Evolutionary conservation across 345 rosid species (phyloP), one percentile per base, ranked within the genome.

Genomic region (Theobroma cacao): DNA sequence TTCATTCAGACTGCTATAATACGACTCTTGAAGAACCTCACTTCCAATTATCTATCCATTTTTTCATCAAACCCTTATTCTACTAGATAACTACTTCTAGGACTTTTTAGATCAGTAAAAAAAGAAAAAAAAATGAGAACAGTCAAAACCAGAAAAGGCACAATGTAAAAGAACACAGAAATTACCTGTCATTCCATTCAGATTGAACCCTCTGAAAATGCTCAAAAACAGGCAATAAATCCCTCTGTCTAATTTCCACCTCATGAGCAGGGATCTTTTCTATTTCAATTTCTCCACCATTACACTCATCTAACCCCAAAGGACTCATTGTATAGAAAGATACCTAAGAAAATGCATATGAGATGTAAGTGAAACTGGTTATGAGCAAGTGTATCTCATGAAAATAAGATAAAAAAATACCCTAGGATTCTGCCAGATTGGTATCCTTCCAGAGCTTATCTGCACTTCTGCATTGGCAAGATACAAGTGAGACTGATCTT

Each of bases 401-500:
- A 82, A 36, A 50, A 12, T 2, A 75, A 71, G 14, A 55, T 22
- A 53, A 38, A 70, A 22, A 73, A 9, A 66, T 80, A 96, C 99
- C 98, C 94, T 90, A 38, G 90, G 85, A 60, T 94, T 92, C 80
- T 91, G 94, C 98, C 99, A 96, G 79, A 92, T 78, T 17, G 92
- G 90, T 67, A 89, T 85, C 85, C 99, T 93, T 84, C 93, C 91
- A 10, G 89, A 86, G 79, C 88, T 91, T 84, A 91, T 89, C 78
- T 88, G 91, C 45, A 96, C 93, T 86, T 96, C 98, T 22, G 98
- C 99, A 77, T 91, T 96, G 74, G 99, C 87, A 56, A 96, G 86
- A 86, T 92, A 93, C 45, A 90, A 82, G 41, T 90, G 97, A 75
- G 91, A 89, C 33, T 75, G 85, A 45, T 92, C 99, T n/a, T 81